Evolutionary conservation across 345 rosid genomes (phyloP).

Genomic region (Populus euphratica): DNA sequence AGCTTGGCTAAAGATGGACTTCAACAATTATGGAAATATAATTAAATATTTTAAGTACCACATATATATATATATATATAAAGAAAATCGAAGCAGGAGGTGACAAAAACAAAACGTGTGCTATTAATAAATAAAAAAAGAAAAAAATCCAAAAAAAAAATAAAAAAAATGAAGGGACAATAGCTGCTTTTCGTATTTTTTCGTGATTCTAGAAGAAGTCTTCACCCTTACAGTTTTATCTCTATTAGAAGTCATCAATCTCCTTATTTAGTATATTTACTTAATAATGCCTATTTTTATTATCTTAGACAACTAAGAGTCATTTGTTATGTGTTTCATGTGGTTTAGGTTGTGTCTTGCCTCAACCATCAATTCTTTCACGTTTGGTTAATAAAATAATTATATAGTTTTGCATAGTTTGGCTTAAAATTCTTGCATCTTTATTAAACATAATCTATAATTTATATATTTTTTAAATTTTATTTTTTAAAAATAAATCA

Average conservation of each 20-base stretch:
- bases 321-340: too few species aligned
- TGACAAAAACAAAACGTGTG: slow-evolving; percentile 18
- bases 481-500: too few species aligned
- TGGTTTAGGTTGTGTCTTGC: too few species aligned
- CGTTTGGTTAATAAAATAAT: too few species aligned
- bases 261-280: background rate
- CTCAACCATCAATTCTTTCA: too few species aligned
- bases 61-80: background rate
- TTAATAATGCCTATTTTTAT: background rate
- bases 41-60: background rate
- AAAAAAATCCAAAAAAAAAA: background rate
- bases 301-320: too few species aligned
- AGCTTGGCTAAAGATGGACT: slow-evolving; percentile 5
- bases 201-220: too few species aligned
- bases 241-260: background rate
- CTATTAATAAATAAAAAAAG: background rate
- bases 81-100: background rate
- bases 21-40: background rate
- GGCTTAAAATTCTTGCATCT: too few species aligned
- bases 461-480: too few species aligned
- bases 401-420: too few species aligned
- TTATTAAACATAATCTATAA: too few species aligned
- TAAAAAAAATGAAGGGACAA: background rate
- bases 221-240: too few species aligned
- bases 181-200: background rate